Percentiles rank a stretch among this genome's conserved stretches.
phyloP scores from a whole-genome alignment of 228 moss, liverwort and hornwort genomes.

The Sphagnum fallax region DNA sequence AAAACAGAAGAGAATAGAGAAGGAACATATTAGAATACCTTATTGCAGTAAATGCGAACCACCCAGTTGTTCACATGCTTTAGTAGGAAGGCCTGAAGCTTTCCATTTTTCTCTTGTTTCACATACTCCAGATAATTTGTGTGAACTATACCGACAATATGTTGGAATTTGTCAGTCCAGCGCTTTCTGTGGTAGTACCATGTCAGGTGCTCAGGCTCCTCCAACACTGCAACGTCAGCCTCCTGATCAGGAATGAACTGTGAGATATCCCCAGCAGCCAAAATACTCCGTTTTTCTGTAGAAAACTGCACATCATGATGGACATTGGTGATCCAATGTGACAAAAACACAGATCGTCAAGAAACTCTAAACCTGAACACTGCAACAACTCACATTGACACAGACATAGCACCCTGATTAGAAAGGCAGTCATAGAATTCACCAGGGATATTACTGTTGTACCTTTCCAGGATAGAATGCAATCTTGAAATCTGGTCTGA shows the following conservation, averaged over 20 bases:
- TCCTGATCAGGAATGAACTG: slow-evolving; percentile 81
- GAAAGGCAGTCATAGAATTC: no score
- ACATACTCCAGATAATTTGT: slow-evolving; percentile 97
- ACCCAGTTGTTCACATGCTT: slow-evolving; percentile 77
- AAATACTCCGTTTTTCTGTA: slow-evolving; percentile 73
- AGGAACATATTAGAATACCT: slow-evolving; percentile 20
- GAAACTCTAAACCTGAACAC: not conserved
- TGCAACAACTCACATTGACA: not conserved
- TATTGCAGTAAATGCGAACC: slow-evolving; percentile 75
- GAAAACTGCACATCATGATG: slow-evolving; percentile 58
- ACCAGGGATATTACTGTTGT: not conserved
- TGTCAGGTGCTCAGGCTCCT: slow-evolving; percentile 91
- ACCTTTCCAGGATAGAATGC: slow-evolving; percentile 95
- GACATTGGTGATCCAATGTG: not conserved
- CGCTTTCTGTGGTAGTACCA: slow-evolving; percentile 94
- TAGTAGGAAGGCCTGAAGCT: slow-evolving; percentile 61
- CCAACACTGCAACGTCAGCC: slow-evolving; percentile 87
- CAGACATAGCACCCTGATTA: no score
- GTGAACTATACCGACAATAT: slow-evolving; percentile 90
- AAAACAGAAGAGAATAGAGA: no score
- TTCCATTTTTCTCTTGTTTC: slow-evolving; percentile 78
- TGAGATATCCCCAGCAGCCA: slow-evolving; percentile 86
- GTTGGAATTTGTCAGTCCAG: slow-evolving; percentile 92
- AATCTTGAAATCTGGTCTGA: slow-evolving; percentile 85
- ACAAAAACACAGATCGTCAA: not conserved